Conservation (phyloP, 495 filamentous ascomycete genomes). For the Podospora appendiculata region DNA sequence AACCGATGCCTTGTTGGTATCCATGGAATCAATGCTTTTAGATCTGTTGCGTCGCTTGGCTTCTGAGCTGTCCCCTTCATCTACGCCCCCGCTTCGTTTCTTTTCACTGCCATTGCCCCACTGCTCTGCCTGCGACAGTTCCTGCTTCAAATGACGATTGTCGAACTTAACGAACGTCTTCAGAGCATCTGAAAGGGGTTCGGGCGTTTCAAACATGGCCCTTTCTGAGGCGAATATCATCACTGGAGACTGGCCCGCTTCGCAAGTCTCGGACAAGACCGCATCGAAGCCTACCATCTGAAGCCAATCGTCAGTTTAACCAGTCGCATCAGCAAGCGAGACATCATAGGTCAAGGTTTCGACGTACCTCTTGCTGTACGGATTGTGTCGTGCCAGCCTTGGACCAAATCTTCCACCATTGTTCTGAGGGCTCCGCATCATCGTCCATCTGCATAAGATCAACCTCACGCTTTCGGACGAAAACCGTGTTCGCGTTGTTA, state of each 20-base stretch:
- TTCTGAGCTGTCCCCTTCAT: not conserved
- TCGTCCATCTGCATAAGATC: conserved; percentile 14
- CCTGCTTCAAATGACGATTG: conserved; percentile 36
- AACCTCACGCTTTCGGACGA: conserved; percentile 25
- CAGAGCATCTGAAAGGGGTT: conserved; percentile 31
- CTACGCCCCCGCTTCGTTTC: conserved; percentile 8
- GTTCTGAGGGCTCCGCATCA: conserved; percentile 13
- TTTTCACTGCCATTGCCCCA: conserved; percentile 6
- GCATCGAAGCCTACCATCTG: conserved; percentile 23
- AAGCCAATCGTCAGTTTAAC: no score
- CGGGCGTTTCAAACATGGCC: conserved; percentile 23
- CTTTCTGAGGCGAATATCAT: conserved; percentile 36
- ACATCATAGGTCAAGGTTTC: no score
- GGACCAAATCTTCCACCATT: conserved; percentile 38
- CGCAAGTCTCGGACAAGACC: conserved; percentile 22
- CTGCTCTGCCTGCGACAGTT: conserved; percentile 23
- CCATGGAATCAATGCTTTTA: conserved; percentile 26
- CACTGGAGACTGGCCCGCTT: conserved; percentile 22
- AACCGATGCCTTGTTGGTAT: conserved; percentile 26
- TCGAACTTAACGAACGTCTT: conserved; percentile 36
- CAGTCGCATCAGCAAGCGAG: no score
- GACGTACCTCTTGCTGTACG: not conserved
- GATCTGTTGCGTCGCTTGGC: conserved; percentile 18
- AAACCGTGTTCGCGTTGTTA: conserved; percentile 24
- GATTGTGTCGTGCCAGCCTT: not conserved